Evolutionary conservation across 1,139 yeast genomes (phyloP), one percentile per base, ranked within the genome.

Genomic region (Taphrina pruni): DNA sequence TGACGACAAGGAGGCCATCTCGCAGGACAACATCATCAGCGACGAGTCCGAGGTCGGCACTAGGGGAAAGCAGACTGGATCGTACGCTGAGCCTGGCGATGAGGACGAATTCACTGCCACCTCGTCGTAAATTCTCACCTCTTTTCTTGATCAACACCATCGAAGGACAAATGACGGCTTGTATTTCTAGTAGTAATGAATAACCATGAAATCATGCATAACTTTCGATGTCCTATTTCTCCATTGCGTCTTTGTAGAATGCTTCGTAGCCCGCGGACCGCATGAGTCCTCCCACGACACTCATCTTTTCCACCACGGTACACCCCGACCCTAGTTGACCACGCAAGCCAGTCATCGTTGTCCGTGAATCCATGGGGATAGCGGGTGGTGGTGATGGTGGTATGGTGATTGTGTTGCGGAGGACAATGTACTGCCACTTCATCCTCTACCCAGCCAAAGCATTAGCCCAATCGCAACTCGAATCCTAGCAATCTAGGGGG

Each of bases 1-100:
- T 17, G 67, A 64, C 52, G 67, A 64, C 61, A 64, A 64, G 67
- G 67, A 64, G 17, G 67, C 67, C 46, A 64, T 64, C 20, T 46
- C 50, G 20, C 32, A 36, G 32, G 58, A 46, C 56, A 64, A 64
- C 67, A 55, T 64, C 56, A 45, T 64, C 46, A 64, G 67, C 35
- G 55, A 64, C 32, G 54, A 43, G 8, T 64, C 67, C 21, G 67
- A 64, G n/a, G 67, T 64, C 20, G 67, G 67, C 26, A 35, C 51
- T 32, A 36, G 67, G 8, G 48, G 46, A 14, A 57, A 56, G 17
- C 43, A 57, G 55, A 64, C 60, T 46, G 61, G 60, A 17, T 56
- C 60, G n/a, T 45, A 46, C 32, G 51, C 50, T 12, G 61, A 39
- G n/a, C 61, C 60, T 38, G 52, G 52, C 21, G 54, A 43, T 35